Conservation (phyloP, 2,329 filamentous ascomycete species). For the Aspergillus sp. region DNA sequence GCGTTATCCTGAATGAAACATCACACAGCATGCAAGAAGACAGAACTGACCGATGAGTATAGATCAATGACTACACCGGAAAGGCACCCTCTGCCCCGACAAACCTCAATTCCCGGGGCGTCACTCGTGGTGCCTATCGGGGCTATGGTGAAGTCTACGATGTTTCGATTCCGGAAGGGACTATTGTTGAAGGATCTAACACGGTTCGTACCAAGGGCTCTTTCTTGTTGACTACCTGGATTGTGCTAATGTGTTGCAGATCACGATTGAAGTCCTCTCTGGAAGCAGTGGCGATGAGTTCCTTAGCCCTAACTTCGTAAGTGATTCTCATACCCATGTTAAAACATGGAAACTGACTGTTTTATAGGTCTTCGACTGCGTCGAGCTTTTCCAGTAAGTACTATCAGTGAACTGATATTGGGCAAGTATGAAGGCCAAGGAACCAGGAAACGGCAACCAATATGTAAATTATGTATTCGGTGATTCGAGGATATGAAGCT, state of each 20-base stretch:
- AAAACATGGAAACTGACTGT: not conserved
- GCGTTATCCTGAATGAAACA: not conserved
- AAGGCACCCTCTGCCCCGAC: conserved; percentile 50
- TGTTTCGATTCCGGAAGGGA: conserved; percentile 55
- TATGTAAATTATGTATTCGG: too few species aligned
- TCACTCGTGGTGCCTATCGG: conserved; percentile 62
- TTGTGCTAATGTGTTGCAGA: conserved; percentile 14
- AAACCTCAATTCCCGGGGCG: conserved; percentile 61
- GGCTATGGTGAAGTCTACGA: conserved; percentile 62
- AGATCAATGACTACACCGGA: conserved; percentile 53
- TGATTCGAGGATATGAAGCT: not conserved
- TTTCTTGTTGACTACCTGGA: not conserved
- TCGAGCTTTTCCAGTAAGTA: conserved; percentile 25
- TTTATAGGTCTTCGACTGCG: conserved; percentile 23
- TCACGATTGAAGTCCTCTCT: conserved; percentile 56
- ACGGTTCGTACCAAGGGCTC: conserved; percentile 39
- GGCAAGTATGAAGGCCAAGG: too few species aligned
- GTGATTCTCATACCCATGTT: conserved; percentile 3
- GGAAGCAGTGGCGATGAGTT: conserved; percentile 54
- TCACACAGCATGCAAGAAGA: not conserved
- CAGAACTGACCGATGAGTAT: not conserved
- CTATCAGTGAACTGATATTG: too few species aligned
- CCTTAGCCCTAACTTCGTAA: conserved; percentile 52
- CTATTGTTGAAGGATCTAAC: conserved; percentile 56
- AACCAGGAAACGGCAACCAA: too few species aligned